Base-by-base conservation (phyloP, 257 asterid genomes). In the Apocynum venetum region DNA sequence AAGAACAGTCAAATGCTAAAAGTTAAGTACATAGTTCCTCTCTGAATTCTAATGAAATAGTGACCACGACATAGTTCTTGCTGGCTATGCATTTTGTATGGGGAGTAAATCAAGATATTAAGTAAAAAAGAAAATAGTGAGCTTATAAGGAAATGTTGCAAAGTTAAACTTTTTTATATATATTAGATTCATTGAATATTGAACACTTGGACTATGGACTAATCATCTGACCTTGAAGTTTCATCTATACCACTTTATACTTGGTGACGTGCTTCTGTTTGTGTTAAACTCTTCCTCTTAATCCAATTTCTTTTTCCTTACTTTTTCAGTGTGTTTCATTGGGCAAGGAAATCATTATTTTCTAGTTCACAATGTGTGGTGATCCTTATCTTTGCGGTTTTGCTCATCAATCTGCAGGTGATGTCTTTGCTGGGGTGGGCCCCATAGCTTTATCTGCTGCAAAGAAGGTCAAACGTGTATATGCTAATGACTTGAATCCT, bases 371-470 rank as follows among this genome's bases (percentile, higher is more conserved):
- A 4, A 72, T 19, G 35, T 77, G 73, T 47, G 74, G 41, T 52
- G 60, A 25, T 80, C 60, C 82, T 60, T 36, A 31, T 36, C 74
- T 76, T 80, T 70, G 71, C 63, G 55, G 43, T 51, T 46, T 73
- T 43, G 38, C 20, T 74, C 81, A 56, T 61, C 12, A 67, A 51
- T 80, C 76, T 83, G 51, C 88, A 93, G 99, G 98, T 87, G 99
- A 95, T 89, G 94, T 93, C 77, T 95, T 95, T 87, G 89, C 98
- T 70, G 99, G 98, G 82, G 96, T 95, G 78, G 99, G 99, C 75
- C 99, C 99, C 38, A 84, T 95, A 83, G 91, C 97, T 51, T 81
- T 93, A 77, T 68, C 96, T 68, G 97, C 97, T 70, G 97, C 97
- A 35, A 95, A 87, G 93, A 93, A 85, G 83, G 98, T 95, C 78